Percentiles rank a stretch among this genome's conserved stretches.
Conservation (phyloP, 2,329 filamentous ascomycete genomes). For the Stagonosporopsis rhizophila region DNA sequence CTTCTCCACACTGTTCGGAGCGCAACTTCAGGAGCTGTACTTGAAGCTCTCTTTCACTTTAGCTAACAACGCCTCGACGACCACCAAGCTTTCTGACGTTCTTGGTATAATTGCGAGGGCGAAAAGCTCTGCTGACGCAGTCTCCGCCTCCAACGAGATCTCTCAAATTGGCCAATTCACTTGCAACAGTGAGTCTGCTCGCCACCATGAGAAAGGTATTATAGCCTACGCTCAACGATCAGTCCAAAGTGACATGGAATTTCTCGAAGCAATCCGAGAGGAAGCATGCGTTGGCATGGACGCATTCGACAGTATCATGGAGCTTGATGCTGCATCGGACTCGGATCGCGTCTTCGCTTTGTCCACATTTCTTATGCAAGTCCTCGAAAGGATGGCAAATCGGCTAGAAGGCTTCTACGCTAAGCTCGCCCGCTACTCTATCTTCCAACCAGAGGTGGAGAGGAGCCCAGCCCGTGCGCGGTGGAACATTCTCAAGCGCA, state of each 20-base stretch:
- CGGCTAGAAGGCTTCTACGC: conserved; percentile 61
- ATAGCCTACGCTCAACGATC: conserved; percentile 59
- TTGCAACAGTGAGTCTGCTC: conserved; percentile 55
- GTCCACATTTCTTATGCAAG: conserved; percentile 58
- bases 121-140: conserved; percentile 57
- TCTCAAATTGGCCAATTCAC: conserved; percentile 60
- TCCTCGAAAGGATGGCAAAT: conserved; percentile 62
- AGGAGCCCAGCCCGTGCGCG: conserved; percentile 60
- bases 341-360: conserved; percentile 50
- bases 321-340: conserved; percentile 50
- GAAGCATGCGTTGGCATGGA: conserved; percentile 64
- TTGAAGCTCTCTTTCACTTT: conserved; percentile 36
- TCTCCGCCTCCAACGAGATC: conserved; percentile 57
- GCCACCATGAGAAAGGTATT: conserved; percentile 61
- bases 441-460: conserved; percentile 62
- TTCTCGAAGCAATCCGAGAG: conserved; percentile 62
- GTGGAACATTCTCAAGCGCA: conserved; percentile 60
- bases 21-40: conserved; percentile 34
- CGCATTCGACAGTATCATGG: conserved; percentile 56
- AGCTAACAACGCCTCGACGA: conserved; percentile 38
- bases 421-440: conserved; percentile 57
- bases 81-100: conserved; percentile 54
- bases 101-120: conserved; percentile 53
- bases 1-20: conserved; percentile 33
- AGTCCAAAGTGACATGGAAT: conserved; percentile 60